These are phyloP conservation scores for Suillus plorans DNA, from an alignment of 768 basidiomycete genomes.

Conservation along the genomic window DNA sequence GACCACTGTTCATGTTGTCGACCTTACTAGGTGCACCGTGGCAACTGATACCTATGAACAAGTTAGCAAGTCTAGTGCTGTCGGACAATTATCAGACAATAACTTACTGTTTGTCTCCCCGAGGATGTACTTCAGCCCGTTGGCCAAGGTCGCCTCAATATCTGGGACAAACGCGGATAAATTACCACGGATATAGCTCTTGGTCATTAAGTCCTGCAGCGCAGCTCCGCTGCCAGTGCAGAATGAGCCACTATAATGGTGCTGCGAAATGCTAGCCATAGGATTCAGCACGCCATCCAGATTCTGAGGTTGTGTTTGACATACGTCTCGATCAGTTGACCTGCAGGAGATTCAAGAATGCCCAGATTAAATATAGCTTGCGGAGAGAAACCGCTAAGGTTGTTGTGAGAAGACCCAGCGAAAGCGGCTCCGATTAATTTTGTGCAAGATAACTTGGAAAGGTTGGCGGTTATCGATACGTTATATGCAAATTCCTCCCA, in stretches of 20 bases:
- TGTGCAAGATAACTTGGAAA: slow-evolving; percentile 38
- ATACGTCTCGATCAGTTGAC: slow-evolving; percentile 53
- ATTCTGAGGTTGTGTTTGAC: slow-evolving; percentile 39
- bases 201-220: slow-evolving; percentile 67
- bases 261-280: slow-evolving; percentile 39
- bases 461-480: slow-evolving; percentile 39
- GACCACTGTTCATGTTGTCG: not conserved
- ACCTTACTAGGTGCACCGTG: slow-evolving; percentile 34
- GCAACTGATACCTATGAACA: slow-evolving; percentile 30
- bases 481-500: slow-evolving; percentile 55
- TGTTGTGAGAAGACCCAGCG: slow-evolving; percentile 46
- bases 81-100: slow-evolving; percentile 12
- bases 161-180: slow-evolving; percentile 52
- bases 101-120: slow-evolving; percentile 62
- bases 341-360: slow-evolving; percentile 47
- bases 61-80: not conserved
- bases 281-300: slow-evolving; percentile 4
- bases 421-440: slow-evolving; percentile 52
- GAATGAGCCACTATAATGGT: slow-evolving; percentile 57
- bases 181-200: slow-evolving; percentile 56
- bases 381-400: slow-evolving; percentile 52
- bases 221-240: slow-evolving; percentile 53
- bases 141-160: slow-evolving; percentile 45
- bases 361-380: slow-evolving; percentile 55
- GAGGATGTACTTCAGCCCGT: slow-evolving; percentile 55